A percentile compares a stretch with the other conserved stretches of the same genome.
These are phyloP conservation scores for Diaporthe destruens DNA, from an alignment of 2,329 filamentous ascomycete genomes.

Conservation along the genomic window DNA sequence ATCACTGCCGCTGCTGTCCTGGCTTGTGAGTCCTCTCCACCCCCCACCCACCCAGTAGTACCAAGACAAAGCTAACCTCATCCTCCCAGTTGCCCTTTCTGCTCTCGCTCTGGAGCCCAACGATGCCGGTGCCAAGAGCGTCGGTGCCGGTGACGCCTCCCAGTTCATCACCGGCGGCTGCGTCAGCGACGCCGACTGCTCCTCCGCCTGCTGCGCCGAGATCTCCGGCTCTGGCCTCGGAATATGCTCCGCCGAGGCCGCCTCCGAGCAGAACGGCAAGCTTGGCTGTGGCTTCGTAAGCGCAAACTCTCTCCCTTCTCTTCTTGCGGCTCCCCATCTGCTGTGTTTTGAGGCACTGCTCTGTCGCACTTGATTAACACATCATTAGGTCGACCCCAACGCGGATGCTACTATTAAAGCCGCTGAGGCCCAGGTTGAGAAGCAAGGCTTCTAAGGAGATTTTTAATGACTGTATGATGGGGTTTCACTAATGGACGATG, in stretches of 20 bases:
- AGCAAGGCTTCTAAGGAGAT: slow-evolving; percentile 49
- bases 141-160: slow-evolving; percentile 46
- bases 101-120: slow-evolving; percentile 48
- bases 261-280: slow-evolving; percentile 51
- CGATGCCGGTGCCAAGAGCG: slow-evolving; percentile 49
- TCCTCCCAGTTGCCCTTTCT: slow-evolving; percentile 41
- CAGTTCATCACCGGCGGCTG: slow-evolving; percentile 53
- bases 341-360: too few relatives aligned
- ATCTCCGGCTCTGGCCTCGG: slow-evolving; percentile 45
- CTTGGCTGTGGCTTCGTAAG: slow-evolving; percentile 49
- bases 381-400: slow-evolving; percentile 48
- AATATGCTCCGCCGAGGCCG: slow-evolving; percentile 50
- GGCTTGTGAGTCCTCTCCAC: slow-evolving; percentile 23
- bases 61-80: background rate
- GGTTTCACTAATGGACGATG: background rate
- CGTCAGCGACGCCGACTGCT: slow-evolving; percentile 50
- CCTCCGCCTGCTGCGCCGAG: slow-evolving; percentile 48
- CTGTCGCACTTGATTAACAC: background rate
- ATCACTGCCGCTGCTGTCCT: slow-evolving; percentile 32
- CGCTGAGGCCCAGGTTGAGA: slow-evolving; percentile 50
- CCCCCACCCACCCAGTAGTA: background rate
- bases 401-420: slow-evolving; percentile 47
- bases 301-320: background rate
- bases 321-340: background rate
- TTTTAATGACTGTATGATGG: background rate